Percentiles rank a stretch among this genome's conserved stretches.
phyloP scores from a whole-genome alignment of 2,329 filamentous ascomycete species.

The Penicillium polonicum region DNA sequence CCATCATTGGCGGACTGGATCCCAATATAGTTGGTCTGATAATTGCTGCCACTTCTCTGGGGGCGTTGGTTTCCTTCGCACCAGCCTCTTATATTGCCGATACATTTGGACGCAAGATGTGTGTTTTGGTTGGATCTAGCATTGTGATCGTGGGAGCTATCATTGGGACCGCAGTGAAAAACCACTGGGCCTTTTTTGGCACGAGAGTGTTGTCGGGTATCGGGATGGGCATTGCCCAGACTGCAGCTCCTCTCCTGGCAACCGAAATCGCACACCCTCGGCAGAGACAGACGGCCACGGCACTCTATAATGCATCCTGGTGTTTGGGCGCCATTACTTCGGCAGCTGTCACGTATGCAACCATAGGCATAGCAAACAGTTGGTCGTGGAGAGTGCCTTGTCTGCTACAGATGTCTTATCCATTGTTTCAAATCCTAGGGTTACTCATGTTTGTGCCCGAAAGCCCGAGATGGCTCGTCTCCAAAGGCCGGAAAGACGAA shows the following conservation, averaged over 20 bases:
- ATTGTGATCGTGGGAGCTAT: constrained; percentile 27
- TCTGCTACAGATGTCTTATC: constrained; percentile 50
- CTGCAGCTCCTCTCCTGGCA: constrained; percentile 27
- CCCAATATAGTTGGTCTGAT: constrained; percentile 20
- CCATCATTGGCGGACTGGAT: constrained; percentile 13
- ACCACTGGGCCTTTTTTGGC: constrained; percentile 26
- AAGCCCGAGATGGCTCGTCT: constrained; percentile 63
- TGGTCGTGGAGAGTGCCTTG: constrained; percentile 59
- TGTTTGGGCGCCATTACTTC: constrained; percentile 18
- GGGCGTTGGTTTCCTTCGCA: constrained; percentile 19
- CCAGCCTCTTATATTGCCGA: constrained; percentile 35
- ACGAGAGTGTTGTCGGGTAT: constrained; percentile 35
- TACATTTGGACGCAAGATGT: constrained; percentile 45
- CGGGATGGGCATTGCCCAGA: constrained; percentile 36
- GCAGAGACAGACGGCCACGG: constrained; percentile 28
- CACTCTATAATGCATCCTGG: constrained; percentile 29
- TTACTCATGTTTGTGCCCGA: constrained; percentile 57
- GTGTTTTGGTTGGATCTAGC: constrained; percentile 44
- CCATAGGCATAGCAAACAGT: constrained; percentile 12
- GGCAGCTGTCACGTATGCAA: constrained; percentile 12
- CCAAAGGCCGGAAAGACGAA: constrained; percentile 57
- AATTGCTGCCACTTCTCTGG: constrained; percentile 19
- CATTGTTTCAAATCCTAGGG: constrained; percentile 48
- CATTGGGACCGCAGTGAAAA: constrained; percentile 16
- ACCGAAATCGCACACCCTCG: constrained; percentile 32